These are phyloP conservation scores for Obelidium mucronatum DNA, from an alignment of 192 early-diverging fungal species.

Conservation along the genomic window DNA sequence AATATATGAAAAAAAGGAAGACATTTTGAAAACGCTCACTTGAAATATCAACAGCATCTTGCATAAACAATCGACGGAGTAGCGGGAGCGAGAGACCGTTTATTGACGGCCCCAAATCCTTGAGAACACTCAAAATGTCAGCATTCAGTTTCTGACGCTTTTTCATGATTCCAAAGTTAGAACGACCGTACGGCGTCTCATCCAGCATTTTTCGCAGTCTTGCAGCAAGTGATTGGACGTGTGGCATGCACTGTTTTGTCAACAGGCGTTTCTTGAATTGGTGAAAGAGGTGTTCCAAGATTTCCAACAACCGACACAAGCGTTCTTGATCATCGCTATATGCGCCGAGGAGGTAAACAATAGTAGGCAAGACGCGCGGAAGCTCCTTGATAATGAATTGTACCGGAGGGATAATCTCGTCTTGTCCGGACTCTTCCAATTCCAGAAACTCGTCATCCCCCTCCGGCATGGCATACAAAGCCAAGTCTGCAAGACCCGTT, in stretches of 20 bases:
- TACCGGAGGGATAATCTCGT: not conserved
- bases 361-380: not conserved
- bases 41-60: not conserved
- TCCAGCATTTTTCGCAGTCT: not conserved
- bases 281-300: not conserved
- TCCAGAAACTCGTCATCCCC: not conserved
- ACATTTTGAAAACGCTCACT: not conserved
- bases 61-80: not conserved
- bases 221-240: not conserved
- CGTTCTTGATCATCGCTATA: not conserved
- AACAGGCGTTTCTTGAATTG: not conserved
- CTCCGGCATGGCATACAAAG: not conserved
- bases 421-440: not conserved
- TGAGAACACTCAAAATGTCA: not conserved
- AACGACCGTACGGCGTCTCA: not conserved
- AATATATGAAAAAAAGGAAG: not conserved
- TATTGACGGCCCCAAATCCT: not conserved
- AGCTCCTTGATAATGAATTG: not conserved
- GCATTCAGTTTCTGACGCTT: not conserved
- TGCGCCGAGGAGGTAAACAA: not conserved
- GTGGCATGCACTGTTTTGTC: not conserved
- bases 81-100: not conserved
- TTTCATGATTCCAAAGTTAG: not conserved
- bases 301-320: not conserved
- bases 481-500: not conserved